Evolutionary conservation across 2,329 filamentous ascomycete species (phyloP).

Genomic region (Cercospora zeae-maydis): DNA sequence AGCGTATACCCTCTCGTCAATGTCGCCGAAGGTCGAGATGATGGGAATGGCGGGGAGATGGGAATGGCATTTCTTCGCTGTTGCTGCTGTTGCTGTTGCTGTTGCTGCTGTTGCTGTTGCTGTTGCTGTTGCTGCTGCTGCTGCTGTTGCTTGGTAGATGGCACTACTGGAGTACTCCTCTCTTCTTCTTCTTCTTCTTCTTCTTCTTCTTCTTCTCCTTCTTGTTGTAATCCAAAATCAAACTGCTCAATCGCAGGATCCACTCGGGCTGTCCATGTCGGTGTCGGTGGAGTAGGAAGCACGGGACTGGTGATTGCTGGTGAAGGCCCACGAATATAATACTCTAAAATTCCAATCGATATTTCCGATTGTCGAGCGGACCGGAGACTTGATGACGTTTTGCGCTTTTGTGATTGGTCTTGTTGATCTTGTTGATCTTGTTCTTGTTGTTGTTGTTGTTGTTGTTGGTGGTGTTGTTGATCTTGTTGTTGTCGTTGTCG

Average conservation of each 20-base stretch:
- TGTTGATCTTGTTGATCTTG: no score
- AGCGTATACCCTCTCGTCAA: constrained; percentile 28
- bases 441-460: no score
- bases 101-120: neutral
- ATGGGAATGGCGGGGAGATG: constrained; percentile 16
- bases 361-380: constrained; percentile 31
- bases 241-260: constrained; percentile 31
- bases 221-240: constrained; percentile 28
- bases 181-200: no score
- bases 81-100: neutral
- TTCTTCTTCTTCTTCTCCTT: no score
- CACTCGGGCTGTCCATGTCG: no score
- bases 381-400: constrained; percentile 17
- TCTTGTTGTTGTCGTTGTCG: no score
- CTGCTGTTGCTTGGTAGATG: neutral
- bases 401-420: neutral
- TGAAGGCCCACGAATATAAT: constrained; percentile 26
- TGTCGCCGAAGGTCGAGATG: constrained; percentile 8
- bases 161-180: no score
- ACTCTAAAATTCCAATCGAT: constrained; percentile 34
- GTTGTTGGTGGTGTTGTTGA: no score
- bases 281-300: constrained; percentile 15
- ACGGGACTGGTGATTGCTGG: constrained; percentile 25
- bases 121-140: neutral
- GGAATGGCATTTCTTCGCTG: constrained; percentile 16